phyloP scores from a whole-genome alignment of 352 stramenopile species.

The Pythium dissotocum region DNA sequence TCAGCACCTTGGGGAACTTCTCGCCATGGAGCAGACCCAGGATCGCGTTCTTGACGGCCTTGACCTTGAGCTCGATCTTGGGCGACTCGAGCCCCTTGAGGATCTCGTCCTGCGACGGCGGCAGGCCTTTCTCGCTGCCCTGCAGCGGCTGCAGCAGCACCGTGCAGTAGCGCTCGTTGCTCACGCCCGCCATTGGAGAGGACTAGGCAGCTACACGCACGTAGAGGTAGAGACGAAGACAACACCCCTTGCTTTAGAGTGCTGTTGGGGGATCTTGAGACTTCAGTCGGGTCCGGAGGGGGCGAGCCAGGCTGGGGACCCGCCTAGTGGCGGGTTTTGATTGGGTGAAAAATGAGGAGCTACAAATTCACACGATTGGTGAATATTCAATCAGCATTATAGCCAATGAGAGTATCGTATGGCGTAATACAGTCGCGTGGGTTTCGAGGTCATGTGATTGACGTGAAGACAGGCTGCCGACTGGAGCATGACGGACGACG shows the following conservation, averaged over 20 bases:
- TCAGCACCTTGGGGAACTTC: constrained; percentile 97
- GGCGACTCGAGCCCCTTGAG: constrained; percentile 96
- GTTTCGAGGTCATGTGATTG: neutral
- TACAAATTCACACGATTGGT: constrained; percentile 7
- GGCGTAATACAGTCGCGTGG: neutral
- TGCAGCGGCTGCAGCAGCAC: constrained; percentile 68
- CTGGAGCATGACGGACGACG: constrained; percentile 34
- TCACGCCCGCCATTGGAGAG: constrained; percentile 48
- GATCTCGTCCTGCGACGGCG: constrained; percentile 94
- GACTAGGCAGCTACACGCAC: neutral
- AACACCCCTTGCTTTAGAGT: neutral
- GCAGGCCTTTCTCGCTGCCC: constrained; percentile 56
- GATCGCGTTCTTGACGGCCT: constrained; percentile 98
- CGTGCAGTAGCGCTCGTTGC: constrained; percentile 88
- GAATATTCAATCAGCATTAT: constrained; percentile 7
- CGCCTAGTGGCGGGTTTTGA: constrained; percentile 15
- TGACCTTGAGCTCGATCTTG: constrained; percentile 96
- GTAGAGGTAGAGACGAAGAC: neutral
- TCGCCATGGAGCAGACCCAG: constrained; percentile 98
- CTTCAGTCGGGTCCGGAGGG: constrained; percentile 1
- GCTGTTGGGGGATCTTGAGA: neutral
- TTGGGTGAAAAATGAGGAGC: constrained; percentile 12
- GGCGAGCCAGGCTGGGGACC: constrained; percentile 1
- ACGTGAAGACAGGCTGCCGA: neutral
- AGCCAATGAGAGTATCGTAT: neutral